Percentiles rank a stretch among this genome's conserved stretches.
These are phyloP conservation scores for Huntiella omanensis DNA, from an alignment of 2,329 filamentous ascomycete species.

Conservation along the genomic window DNA sequence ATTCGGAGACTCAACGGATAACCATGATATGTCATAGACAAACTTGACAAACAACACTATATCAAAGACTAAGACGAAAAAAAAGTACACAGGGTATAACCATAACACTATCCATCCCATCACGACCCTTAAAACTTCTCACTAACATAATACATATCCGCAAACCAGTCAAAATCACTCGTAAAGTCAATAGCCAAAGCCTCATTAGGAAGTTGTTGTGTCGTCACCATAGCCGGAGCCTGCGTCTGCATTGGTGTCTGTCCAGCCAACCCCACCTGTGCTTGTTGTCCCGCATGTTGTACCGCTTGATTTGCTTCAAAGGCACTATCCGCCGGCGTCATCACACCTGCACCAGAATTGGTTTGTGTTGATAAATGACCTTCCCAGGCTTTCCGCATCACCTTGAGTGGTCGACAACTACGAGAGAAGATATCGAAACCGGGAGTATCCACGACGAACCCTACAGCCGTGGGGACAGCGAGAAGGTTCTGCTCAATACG, in stretches of 20 bases:
- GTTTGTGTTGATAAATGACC: constrained; percentile 17
- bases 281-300: too few relatives aligned
- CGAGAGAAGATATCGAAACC: constrained; percentile 8
- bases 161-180: constrained; percentile 11
- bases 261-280: not conserved
- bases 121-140: constrained; percentile 1
- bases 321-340: constrained; percentile 18
- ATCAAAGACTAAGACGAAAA: not conserved
- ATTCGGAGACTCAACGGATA: too few relatives aligned
- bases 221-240: not conserved
- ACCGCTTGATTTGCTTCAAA: constrained; percentile 16
- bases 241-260: not conserved
- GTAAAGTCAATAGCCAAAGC: constrained; percentile 6
- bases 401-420: constrained; percentile 4
- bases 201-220: not conserved
- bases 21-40: too few relatives aligned
- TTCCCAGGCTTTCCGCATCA: constrained; percentile 11
- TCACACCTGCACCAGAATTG: constrained; percentile 11
- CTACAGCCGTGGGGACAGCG: not conserved
- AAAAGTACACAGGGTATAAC: constrained; percentile 1
- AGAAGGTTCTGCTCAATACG: constrained; percentile 3
- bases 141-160: constrained; percentile 7
- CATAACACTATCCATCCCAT: not conserved
- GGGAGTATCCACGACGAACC: constrained; percentile 4
- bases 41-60: not conserved